These are phyloP conservation scores for Cyberlindnera galapagoensis DNA, from an alignment of 805 yeast genomes.

Conservation along the genomic window DNA sequence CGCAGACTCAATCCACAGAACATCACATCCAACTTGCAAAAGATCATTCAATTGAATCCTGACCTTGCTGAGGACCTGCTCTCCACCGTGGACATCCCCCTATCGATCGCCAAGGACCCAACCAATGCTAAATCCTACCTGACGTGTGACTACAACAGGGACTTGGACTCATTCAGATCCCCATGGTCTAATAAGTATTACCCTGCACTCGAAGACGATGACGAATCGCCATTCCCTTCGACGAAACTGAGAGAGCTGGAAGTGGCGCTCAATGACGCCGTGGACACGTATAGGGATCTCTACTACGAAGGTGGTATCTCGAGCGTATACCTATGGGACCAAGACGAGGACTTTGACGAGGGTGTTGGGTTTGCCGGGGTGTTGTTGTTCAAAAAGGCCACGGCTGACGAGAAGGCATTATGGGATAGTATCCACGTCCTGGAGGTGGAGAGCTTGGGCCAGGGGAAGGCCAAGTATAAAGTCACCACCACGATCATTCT, in stretches of 20 bases:
- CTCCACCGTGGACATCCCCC: slow-evolving; percentile 82
- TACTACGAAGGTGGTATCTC: slow-evolving; percentile 94
- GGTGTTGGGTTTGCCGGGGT: slow-evolving; percentile 88
- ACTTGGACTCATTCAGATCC: slow-evolving; percentile 85
- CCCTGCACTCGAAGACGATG: slow-evolving; percentile 45
- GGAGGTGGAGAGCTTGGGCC: slow-evolving; percentile 33
- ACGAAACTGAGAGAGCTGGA: slow-evolving; percentile 65
- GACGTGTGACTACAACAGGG: slow-evolving; percentile 92
- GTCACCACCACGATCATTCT: slow-evolving; percentile 85
- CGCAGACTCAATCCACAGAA: slow-evolving; percentile 69
- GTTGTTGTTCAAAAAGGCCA: slow-evolving; percentile 69
- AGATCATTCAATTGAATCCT: slow-evolving; percentile 40
- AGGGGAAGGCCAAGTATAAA: slow-evolving; percentile 37
- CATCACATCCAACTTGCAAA: slow-evolving; percentile 37
- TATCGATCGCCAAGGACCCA: slow-evolving; percentile 33
- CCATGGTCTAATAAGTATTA: slow-evolving; percentile 83
- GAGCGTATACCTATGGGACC: slow-evolving; percentile 89
- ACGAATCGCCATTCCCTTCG: slow-evolving; percentile 75
- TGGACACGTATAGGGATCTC: slow-evolving; percentile 86
- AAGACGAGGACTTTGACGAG: slow-evolving; percentile 49
- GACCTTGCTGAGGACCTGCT: slow-evolving; percentile 82
- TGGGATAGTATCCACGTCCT: slow-evolving; percentile 97
- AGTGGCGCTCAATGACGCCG: slow-evolving; percentile 77
- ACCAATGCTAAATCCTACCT: slow-evolving; percentile 56
- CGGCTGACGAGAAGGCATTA: slow-evolving; percentile 30